A percentile compares a stretch with the other conserved stretches of the same genome.
These are phyloP conservation scores for Pyrenochaeta sp. DNA, from an alignment of 2,329 filamentous ascomycete species.

Conservation along the genomic window DNA sequence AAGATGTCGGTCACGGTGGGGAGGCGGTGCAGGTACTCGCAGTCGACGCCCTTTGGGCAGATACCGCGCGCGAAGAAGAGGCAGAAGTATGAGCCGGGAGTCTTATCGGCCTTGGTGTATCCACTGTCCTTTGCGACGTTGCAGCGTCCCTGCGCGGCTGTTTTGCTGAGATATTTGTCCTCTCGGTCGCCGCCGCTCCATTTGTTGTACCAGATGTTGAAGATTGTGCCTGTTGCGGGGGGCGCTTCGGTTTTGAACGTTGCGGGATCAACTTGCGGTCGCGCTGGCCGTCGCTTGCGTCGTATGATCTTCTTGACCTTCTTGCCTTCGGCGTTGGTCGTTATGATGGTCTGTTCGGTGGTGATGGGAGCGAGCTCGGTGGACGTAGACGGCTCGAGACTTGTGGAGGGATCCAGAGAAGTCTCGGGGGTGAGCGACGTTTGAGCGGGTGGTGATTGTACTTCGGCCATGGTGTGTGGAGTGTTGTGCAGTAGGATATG, in stretches of 20 bases:
- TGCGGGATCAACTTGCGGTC: constrained; percentile 87
- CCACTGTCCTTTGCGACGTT: constrained; percentile 75
- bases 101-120: constrained; percentile 60
- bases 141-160: constrained; percentile 83
- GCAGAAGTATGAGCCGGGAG: constrained; percentile 82
- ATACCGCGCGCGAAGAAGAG: constrained; percentile 86
- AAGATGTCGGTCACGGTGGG: constrained; percentile 89
- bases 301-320: constrained; percentile 93
- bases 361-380: constrained; percentile 35
- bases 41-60: constrained; percentile 88
- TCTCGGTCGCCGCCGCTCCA: constrained; percentile 96
- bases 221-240: constrained; percentile 91
- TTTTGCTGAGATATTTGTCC: constrained; percentile 86
- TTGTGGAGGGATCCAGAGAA: constrained; percentile 27
- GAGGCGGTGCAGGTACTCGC: constrained; percentile 90
- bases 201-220: constrained; percentile 99
- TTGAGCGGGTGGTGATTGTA: constrained; percentile 36
- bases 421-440: constrained; percentile 20
- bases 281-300: constrained; percentile 87
- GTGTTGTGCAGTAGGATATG: constrained; percentile 1
- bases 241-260: constrained; percentile 84
- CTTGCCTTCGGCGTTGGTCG: constrained; percentile 57
- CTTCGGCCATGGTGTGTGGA: constrained; percentile 40
- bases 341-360: constrained; percentile 42
- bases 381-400: constrained; percentile 30